Evolutionary conservation across 1,284 basidiomycete species (phyloP).

Genomic region (Pseudozyma pruni): DNA sequence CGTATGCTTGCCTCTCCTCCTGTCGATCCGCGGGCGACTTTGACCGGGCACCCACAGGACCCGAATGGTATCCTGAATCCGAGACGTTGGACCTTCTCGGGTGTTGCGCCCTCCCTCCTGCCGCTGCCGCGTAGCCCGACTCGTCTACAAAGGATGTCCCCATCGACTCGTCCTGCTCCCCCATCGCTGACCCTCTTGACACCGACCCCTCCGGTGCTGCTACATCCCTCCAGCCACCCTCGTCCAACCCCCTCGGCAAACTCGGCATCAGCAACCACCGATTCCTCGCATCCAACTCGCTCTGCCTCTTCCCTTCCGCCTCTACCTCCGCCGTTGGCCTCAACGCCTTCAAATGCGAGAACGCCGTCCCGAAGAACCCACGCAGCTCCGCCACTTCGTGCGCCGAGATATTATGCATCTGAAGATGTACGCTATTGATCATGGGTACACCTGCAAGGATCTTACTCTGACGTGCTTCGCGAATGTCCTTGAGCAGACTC

Average conservation of each 20-base stretch:
- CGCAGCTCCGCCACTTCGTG: constrained; percentile 64
- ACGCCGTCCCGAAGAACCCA: constrained; percentile 61
- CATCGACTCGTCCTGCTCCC: constrained; percentile 22
- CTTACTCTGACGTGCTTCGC: constrained; percentile 93
- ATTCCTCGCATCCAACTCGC: constrained; percentile 15
- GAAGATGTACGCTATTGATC: constrained; percentile 72
- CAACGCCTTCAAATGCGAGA: constrained; percentile 52
- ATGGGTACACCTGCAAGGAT: constrained; percentile 79
- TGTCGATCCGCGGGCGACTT: constrained; percentile 3
- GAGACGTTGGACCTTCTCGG: constrained; percentile 35
- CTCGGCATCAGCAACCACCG: constrained; percentile 11
- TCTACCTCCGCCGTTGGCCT: constrained; percentile 27
- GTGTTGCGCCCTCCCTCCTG: not conserved
- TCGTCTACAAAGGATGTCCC: constrained; percentile 1
- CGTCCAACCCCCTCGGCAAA: constrained; percentile 3
- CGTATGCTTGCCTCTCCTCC: constrained; percentile 1
- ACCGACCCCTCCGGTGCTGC: not conserved
- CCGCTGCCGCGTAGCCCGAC: not conserved
- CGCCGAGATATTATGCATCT: constrained; percentile 66
- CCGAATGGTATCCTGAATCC: constrained; percentile 37
- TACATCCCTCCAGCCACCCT: not conserved
- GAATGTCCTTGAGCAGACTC: constrained; percentile 87
- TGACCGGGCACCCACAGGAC: not conserved
- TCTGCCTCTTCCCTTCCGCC: constrained; percentile 21
- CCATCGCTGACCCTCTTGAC: not conserved